Conservation (phyloP, 345 rosid genomes). For the Gossypioides kirkii region DNA sequence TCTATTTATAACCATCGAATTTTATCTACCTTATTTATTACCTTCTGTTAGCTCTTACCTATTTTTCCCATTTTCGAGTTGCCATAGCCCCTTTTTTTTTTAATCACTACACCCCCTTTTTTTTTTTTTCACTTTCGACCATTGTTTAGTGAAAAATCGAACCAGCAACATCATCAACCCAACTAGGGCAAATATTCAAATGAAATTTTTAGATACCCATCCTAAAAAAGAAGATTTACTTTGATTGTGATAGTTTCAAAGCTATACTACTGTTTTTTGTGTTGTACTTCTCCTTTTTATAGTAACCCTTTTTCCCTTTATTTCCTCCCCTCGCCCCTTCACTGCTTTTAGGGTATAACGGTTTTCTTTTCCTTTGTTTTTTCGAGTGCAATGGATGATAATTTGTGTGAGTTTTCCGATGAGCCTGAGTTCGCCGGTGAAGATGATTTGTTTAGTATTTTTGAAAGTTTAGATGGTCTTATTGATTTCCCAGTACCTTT, state of each 20-base stretch:
- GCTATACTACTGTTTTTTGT: slow-evolving; percentile 27
- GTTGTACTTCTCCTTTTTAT: slow-evolving; percentile 15
- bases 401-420: slow-evolving; percentile 41
- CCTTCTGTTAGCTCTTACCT: background rate
- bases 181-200: slow-evolving; percentile 9
- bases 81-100: background rate
- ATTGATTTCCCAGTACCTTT: slow-evolving; percentile 42
- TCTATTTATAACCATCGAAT: background rate
- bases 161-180: background rate
- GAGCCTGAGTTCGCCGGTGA: slow-evolving; percentile 47
- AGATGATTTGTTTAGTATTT: slow-evolving; percentile 75
- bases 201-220: background rate
- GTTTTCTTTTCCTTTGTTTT: slow-evolving; percentile 1
- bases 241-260: slow-evolving; percentile 66
- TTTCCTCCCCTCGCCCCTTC: no score
- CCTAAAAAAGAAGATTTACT: background rate
- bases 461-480: slow-evolving; percentile 62
- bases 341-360: background rate
- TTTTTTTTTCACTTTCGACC: background rate
- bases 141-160: background rate
- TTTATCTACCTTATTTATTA: slow-evolving; percentile 1
- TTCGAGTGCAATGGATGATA: slow-evolving; percentile 30
- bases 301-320: background rate
- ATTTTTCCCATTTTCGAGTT: background rate
- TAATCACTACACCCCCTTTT: background rate